Evolutionary conservation across 31 red algal species (phyloP).

Genomic region (Odonthalia washingtoniensis): DNA sequence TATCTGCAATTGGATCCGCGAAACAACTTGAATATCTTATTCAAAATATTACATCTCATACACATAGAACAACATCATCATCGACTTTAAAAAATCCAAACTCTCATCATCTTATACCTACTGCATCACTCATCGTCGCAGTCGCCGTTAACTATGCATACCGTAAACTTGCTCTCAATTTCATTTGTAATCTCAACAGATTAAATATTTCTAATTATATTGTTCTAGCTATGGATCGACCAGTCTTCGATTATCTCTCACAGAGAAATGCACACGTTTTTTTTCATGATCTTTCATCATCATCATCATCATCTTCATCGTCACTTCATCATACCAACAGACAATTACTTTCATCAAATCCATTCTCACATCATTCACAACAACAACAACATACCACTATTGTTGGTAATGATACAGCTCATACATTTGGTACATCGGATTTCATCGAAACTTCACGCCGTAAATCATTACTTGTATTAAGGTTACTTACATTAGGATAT

Average conservation of each 20-base stretch:
- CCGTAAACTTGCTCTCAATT: conserved; percentile 74
- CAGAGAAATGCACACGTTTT: conserved; percentile 43
- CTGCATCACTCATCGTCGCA: background rate
- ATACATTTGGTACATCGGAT: conserved; percentile 52
- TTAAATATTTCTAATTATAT: conserved; percentile 58
- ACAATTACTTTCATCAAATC: background rate
- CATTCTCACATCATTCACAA: background rate
- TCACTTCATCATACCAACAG: background rate
- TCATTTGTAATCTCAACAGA: conserved; percentile 67
- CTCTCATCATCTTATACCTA: background rate
- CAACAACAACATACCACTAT: too few relatives aligned
- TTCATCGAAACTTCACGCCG: conserved; percentile 60
- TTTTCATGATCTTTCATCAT: conserved; percentile 17
- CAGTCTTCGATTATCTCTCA: conserved; percentile 46
- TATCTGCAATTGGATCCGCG: background rate
- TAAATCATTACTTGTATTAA: conserved; percentile 66
- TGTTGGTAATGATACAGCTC: background rate
- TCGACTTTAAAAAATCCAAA: background rate
- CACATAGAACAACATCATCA: background rate
- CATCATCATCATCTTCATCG: background rate
- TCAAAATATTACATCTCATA: background rate
- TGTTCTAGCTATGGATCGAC: conserved; percentile 57
- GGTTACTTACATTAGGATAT: conserved; percentile 74
- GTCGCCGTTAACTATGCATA: conserved; percentile 75
- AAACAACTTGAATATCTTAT: background rate